Percentiles rank a stretch among this genome's conserved stretches.
Conservation (phyloP, 805 yeast genomes). For the Ascoidea tarda region DNA sequence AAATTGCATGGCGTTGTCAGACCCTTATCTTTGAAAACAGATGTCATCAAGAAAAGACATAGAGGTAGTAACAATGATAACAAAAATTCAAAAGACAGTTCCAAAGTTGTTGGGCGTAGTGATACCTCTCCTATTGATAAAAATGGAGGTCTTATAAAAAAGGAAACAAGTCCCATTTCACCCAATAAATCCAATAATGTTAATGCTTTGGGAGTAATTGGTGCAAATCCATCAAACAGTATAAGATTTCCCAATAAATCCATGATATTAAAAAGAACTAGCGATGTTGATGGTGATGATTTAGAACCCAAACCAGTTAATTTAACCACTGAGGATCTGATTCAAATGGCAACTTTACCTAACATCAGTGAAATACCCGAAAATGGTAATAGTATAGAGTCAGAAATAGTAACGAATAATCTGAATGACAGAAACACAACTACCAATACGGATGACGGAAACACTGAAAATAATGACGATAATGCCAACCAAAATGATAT, state of each 20-base stretch:
- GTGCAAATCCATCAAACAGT: no score
- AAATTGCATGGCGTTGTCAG: slow-evolving; percentile 93
- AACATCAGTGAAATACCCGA: not conserved
- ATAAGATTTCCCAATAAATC: no score
- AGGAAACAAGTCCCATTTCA: not conserved
- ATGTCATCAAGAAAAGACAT: slow-evolving; percentile 85
- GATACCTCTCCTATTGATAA: not conserved
- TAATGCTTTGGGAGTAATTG: no score
- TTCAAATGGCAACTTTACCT: not conserved
- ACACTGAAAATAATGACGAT: no score
- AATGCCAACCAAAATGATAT: not conserved
- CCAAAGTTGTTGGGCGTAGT: not conserved
- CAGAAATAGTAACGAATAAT: not conserved
- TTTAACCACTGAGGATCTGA: not conserved
- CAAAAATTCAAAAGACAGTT: not conserved
- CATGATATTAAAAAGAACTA: no score
- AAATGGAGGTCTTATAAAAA: not conserved
- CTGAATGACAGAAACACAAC: no score
- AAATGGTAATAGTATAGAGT: not conserved
- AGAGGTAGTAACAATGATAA: slow-evolving; percentile 23
- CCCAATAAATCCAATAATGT: not conserved
- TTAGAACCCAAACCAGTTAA: not conserved
- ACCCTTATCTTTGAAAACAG: slow-evolving; percentile 82
- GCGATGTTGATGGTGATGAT: not conserved
- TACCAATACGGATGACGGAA: no score